Percentiles rank a stretch among this genome's conserved stretches.
Conservation (phyloP, 2,329 filamentous ascomycete genomes). For the Ascochyta fabae region DNA sequence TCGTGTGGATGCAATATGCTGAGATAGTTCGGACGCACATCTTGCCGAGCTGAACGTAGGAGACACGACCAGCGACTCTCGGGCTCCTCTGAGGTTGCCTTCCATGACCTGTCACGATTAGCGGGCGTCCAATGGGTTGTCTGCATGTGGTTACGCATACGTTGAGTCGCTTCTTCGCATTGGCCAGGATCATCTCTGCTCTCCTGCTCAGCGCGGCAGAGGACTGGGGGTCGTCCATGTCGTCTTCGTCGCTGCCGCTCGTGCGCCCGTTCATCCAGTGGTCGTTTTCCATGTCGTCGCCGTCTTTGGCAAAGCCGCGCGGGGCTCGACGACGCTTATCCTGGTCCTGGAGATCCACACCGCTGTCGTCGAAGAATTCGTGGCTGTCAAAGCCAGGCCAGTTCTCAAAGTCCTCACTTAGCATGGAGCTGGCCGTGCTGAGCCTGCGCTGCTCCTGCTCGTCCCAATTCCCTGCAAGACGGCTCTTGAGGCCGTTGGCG, state of each 20-base stretch:
- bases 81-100: conserved; percentile 81
- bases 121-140: conserved; percentile 17
- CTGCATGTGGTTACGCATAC: conserved; percentile 58
- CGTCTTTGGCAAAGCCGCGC: conserved; percentile 41
- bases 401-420: conserved; percentile 54
- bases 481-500: conserved; percentile 26
- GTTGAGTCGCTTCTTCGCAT: conserved; percentile 87
- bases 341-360: conserved; percentile 43
- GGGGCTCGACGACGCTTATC: conserved; percentile 41
- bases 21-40: conserved; percentile 40
- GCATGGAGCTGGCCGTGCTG: conserved; percentile 50
- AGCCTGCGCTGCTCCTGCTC: conserved; percentile 33
- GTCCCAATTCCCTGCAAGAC: conserved; percentile 22
- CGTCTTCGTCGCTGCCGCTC: conserved; percentile 51
- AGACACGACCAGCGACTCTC: conserved; percentile 67
- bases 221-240: conserved; percentile 67
- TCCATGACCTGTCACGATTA: conserved; percentile 78
- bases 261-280: conserved; percentile 46
- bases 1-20: conserved; percentile 43
- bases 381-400: conserved; percentile 48
- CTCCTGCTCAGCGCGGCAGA: conserved; percentile 66
- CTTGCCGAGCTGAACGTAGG: conserved; percentile 56
- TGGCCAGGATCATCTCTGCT: conserved; percentile 88
- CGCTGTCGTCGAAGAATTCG: conserved; percentile 43
- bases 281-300: conserved; percentile 48